These are phyloP conservation scores for Parasitella parasitica DNA, from an alignment of 371 early-diverging fungal genomes.

Conservation along the genomic window DNA sequence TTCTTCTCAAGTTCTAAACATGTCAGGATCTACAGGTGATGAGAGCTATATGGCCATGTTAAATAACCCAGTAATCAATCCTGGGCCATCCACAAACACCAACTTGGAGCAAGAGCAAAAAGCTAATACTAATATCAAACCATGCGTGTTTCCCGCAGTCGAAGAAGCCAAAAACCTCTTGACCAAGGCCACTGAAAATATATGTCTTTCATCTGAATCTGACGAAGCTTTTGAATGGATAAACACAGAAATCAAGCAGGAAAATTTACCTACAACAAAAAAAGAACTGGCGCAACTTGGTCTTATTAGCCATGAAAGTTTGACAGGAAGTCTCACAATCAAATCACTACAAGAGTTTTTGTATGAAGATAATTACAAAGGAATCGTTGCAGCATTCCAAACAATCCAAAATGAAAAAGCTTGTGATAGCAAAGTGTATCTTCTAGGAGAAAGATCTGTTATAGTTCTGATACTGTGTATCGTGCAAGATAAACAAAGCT, in stretches of 20 bases:
- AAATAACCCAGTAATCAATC: slow-evolving; percentile 24
- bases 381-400: slow-evolving; percentile 8
- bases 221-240: slow-evolving; percentile 25
- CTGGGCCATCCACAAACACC: background rate
- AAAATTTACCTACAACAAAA: slow-evolving; percentile 1
- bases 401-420: background rate
- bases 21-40: slow-evolving; percentile 9
- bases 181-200: background rate
- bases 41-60: slow-evolving; percentile 22
- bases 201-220: slow-evolving; percentile 20
- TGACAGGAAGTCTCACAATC: background rate
- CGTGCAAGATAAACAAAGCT: slow-evolving; percentile 4
- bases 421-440: slow-evolving; percentile 10
- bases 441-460: slow-evolving; percentile 10
- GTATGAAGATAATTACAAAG: background rate
- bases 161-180: slow-evolving; percentile 4
- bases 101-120: background rate
- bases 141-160: slow-evolving; percentile 2
- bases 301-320: slow-evolving; percentile 1
- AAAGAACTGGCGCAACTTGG: slow-evolving; percentile 10
- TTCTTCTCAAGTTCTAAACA: too few relatives aligned
- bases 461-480: slow-evolving; percentile 16
- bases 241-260: background rate
- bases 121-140: background rate
- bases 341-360: slow-evolving; percentile 6